Conservation (phyloP, 306 rosid species). For the Acacia confusa region DNA sequence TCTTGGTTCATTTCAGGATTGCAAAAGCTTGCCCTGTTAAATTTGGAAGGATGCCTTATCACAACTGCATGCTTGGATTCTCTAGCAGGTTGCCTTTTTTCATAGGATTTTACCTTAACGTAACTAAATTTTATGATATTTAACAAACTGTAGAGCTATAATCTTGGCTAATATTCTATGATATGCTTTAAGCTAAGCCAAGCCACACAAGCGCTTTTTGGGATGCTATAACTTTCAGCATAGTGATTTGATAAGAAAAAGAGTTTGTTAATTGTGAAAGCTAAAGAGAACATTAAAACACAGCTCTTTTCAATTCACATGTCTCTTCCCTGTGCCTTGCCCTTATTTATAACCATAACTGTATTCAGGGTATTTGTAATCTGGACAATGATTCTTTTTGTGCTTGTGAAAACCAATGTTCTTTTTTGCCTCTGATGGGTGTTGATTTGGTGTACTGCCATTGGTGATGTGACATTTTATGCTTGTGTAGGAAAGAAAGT, state of each 20-base stretch:
- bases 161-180: background rate
- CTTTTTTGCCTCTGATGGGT: background rate
- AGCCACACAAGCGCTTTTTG: background rate
- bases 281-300: background rate
- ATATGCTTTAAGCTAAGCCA: background rate
- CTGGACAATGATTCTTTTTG: constrained; percentile 7
- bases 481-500: background rate
- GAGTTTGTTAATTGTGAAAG: background rate
- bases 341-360: background rate
- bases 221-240: background rate
- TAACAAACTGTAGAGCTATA: constrained; percentile 5
- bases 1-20: constrained; percentile 64
- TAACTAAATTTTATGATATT: constrained; percentile 10
- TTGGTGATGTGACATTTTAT: background rate
- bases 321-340: background rate
- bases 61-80: constrained; percentile 87
- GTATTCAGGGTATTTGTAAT: background rate
- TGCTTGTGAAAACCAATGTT: constrained; percentile 16
- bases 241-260: constrained; percentile 17
- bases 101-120: background rate
- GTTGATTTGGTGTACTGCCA: background rate
- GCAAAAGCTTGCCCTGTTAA: constrained; percentile 67
- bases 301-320: background rate
- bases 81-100: constrained; percentile 72
- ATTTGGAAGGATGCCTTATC: constrained; percentile 90